Conservation (phyloP, 805 yeast genomes). For the Yarrowia alimentaria region DNA sequence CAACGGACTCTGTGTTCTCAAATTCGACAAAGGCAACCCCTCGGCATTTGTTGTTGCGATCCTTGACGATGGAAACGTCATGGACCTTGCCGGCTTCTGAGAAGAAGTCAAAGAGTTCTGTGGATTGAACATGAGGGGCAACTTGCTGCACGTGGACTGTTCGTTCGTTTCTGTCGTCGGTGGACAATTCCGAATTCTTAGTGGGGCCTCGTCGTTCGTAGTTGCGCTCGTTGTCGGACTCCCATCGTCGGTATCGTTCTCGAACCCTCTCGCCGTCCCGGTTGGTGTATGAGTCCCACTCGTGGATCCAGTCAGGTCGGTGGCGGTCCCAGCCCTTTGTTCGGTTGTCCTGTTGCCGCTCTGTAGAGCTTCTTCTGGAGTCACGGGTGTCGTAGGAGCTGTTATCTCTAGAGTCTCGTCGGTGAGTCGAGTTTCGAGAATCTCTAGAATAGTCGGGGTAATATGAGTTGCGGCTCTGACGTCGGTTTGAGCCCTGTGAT, state of each 20-base stretch:
- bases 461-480: constrained; percentile 8
- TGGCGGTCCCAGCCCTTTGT: constrained; percentile 2
- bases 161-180: constrained; percentile 29
- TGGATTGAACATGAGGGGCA: constrained; percentile 38
- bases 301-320: constrained; percentile 15
- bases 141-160: constrained; percentile 42
- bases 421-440: neutral
- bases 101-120: constrained; percentile 39
- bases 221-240: constrained; percentile 25
- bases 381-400: too few relatives aligned
- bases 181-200: neutral
- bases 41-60: constrained; percentile 38
- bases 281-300: constrained; percentile 16
- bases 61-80: constrained; percentile 41
- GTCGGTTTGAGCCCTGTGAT: too few relatives aligned
- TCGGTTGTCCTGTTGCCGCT: neutral
- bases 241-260: constrained; percentile 23
- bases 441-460: constrained; percentile 5
- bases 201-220: constrained; percentile 13
- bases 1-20: constrained; percentile 35
- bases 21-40: constrained; percentile 43
- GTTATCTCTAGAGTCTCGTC: neutral
- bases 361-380: neutral
- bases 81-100: constrained; percentile 40
- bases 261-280: constrained; percentile 14